Conservation (phyloP, 306 rosid genomes). For the Fragaria ananassa region DNA sequence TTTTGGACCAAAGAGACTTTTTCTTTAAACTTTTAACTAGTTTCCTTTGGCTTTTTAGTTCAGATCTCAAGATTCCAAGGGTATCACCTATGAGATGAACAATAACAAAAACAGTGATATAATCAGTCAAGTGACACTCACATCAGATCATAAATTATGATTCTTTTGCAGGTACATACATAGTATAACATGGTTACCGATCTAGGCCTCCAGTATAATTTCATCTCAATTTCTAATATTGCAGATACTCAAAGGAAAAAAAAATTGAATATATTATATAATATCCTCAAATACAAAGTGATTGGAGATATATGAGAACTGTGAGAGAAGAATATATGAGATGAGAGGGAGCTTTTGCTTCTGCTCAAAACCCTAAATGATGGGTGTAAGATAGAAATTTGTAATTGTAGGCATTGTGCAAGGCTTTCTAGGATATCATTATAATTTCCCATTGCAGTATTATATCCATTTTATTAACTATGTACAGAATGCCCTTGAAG, state of each 20-base stretch:
- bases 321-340: not conserved
- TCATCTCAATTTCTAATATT: not conserved
- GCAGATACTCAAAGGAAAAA: not conserved
- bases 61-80: conserved; percentile 54
- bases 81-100: conserved; percentile 47
- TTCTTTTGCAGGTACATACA: not conserved
- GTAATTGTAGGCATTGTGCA: not conserved
- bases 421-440: not conserved
- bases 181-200: not conserved
- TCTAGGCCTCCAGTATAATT: not conserved
- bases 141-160: not conserved
- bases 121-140: not conserved
- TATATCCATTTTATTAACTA: not conserved
- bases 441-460: not conserved
- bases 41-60: conserved; percentile 66
- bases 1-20: conserved; percentile 80
- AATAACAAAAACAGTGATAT: not conserved
- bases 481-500: not conserved
- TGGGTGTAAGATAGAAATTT: not conserved
- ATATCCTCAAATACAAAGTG: not conserved
- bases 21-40: conserved; percentile 64
- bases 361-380: conserved; percentile 2
- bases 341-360: not conserved
- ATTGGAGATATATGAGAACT: not conserved
- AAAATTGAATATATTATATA: not conserved